A percentile compares a stretch with the other conserved stretches of the same genome.
phyloP scores from a whole-genome alignment of 768 basidiomycete genomes.

The Russula brevipes region DNA sequence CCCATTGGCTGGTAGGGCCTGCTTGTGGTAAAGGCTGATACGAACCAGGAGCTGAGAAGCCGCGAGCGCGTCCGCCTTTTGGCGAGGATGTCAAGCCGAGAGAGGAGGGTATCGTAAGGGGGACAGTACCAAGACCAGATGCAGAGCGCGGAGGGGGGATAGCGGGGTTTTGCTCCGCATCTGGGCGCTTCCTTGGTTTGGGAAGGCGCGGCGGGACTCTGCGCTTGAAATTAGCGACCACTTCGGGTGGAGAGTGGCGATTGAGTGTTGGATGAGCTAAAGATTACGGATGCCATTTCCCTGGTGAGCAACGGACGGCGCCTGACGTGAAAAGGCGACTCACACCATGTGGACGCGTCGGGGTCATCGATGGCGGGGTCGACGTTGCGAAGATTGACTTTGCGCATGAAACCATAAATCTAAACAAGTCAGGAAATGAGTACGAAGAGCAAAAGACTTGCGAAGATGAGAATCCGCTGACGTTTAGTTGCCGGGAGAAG shows the following conservation, averaged over 20 bases:
- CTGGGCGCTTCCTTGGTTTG: constrained; percentile 72
- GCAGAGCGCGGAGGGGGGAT: constrained; percentile 76
- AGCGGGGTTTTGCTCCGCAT: constrained; percentile 59
- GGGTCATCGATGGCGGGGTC: constrained; percentile 94
- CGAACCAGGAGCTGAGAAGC: constrained; percentile 79
- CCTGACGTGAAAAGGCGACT: constrained; percentile 34
- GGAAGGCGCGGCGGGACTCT: constrained; percentile 91
- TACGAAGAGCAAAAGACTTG: constrained; percentile 21
- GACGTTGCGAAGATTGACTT: constrained; percentile 92
- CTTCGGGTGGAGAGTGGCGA: constrained; percentile 83
- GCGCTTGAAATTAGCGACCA: constrained; percentile 92
- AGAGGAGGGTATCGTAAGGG: constrained; percentile 57
- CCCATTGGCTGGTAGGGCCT: constrained; percentile 50
- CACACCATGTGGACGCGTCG: constrained; percentile 96
- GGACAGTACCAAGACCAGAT: constrained; percentile 60
- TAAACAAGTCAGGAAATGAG: constrained; percentile 33
- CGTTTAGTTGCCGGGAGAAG: constrained; percentile 97
- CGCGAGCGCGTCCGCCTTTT: constrained; percentile 53
- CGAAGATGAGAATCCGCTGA: constrained; percentile 32
- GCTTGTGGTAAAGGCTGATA: constrained; percentile 67
- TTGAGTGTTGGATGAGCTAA: constrained; percentile 88
- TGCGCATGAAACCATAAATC: constrained; percentile 99
- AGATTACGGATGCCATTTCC: constrained; percentile 4
- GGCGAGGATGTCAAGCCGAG: constrained; percentile 38
- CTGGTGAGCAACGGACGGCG: constrained; percentile 21